A percentile compares a stretch with the other conserved stretches of the same genome.
phyloP scores from a whole-genome alignment of 2,329 filamentous ascomycete species.

The Alternaria metachromatica region DNA sequence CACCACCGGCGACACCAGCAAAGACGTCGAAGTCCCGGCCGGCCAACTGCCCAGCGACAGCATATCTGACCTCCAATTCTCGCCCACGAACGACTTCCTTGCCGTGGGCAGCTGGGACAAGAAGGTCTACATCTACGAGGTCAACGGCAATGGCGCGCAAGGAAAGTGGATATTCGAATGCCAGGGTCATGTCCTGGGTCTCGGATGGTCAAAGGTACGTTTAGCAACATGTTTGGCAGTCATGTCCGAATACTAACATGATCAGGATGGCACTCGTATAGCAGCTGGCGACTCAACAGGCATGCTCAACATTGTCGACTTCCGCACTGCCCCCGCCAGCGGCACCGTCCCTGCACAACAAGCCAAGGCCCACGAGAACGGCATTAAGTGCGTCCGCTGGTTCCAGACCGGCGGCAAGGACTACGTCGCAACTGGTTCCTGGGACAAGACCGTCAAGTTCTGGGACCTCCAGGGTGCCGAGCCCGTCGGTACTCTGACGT shows the following conservation, averaged over 20 bases:
- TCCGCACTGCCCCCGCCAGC: slow-evolving; percentile 57
- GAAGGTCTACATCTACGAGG: slow-evolving; percentile 96
- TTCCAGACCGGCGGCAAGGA: slow-evolving; percentile 67
- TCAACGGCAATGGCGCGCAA: slow-evolving; percentile 80
- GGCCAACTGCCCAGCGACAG: slow-evolving; percentile 78
- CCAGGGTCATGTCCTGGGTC: slow-evolving; percentile 78
- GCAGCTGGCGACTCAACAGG: slow-evolving; percentile 91
- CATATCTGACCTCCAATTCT: slow-evolving; percentile 87
- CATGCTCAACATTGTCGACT: slow-evolving; percentile 84
- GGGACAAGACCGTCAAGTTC: slow-evolving; percentile 91
- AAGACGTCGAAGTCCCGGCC: slow-evolving; percentile 79
- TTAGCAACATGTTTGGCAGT: not conserved
- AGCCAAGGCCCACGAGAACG: slow-evolving; percentile 78
- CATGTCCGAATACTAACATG: slow-evolving; percentile 17
- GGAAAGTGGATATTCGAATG: slow-evolving; percentile 88
- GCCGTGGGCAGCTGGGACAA: slow-evolving; percentile 97
- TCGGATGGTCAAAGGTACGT: slow-evolving; percentile 86
- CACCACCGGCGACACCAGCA: slow-evolving; percentile 87
- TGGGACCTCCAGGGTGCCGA: slow-evolving; percentile 74
- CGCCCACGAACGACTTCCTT: slow-evolving; percentile 77
- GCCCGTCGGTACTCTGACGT: slow-evolving; percentile 70
- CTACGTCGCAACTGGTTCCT: slow-evolving; percentile 90
- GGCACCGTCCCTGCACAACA: slow-evolving; percentile 52
- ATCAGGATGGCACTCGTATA: slow-evolving; percentile 86
- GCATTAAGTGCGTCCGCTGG: slow-evolving; percentile 77